A percentile compares a stretch with the other conserved stretches of the same genome.
Evolutionary conservation across 2,329 filamentous ascomycete species (phyloP).

Genomic region (Tolypocladium pustulatum): DNA sequence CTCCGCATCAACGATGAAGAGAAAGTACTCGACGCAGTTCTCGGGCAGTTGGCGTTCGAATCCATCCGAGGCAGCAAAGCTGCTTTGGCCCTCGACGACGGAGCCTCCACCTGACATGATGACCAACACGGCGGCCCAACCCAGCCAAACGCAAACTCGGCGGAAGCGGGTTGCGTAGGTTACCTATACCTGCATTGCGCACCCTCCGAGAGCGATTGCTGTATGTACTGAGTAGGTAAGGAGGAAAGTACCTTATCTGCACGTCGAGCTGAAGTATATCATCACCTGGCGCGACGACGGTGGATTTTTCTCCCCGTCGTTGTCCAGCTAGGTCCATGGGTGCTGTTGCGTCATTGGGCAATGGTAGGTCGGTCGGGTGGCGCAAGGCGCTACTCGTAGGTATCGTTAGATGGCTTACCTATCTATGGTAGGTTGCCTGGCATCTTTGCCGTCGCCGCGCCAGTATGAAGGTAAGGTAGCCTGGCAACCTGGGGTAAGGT

Average conservation of each 20-base stretch:
- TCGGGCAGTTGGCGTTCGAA: conserved; percentile 47
- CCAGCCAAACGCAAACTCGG: not conserved
- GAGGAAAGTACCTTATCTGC: not conserved
- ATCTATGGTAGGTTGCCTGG: too few relatives aligned
- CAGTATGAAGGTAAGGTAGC: too few relatives aligned
- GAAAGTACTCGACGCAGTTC: conserved; percentile 75
- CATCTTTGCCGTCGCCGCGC: too few relatives aligned
- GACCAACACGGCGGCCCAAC: not conserved
- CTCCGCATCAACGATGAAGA: conserved; percentile 57
- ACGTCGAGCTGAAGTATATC: not conserved
- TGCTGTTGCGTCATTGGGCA: not conserved
- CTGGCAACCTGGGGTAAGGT: too few relatives aligned
- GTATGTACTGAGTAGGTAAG: not conserved
- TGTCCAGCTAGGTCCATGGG: not conserved
- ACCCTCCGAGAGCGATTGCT: not conserved
- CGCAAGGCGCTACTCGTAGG: not conserved
- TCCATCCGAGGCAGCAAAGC: not conserved
- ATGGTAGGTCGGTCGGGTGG: not conserved
- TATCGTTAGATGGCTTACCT: not conserved
- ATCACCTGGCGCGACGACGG: not conserved
- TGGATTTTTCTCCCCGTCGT: not conserved
- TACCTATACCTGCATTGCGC: not conserved
- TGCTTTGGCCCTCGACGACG: not conserved
- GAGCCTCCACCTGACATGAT: not conserved
- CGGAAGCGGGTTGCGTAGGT: not conserved